A percentile compares a stretch with the other conserved stretches of the same genome.
Evolutionary conservation across 2,329 filamentous ascomycete species (phyloP).

Genomic region (Lecanoromycetidae sp.): DNA sequence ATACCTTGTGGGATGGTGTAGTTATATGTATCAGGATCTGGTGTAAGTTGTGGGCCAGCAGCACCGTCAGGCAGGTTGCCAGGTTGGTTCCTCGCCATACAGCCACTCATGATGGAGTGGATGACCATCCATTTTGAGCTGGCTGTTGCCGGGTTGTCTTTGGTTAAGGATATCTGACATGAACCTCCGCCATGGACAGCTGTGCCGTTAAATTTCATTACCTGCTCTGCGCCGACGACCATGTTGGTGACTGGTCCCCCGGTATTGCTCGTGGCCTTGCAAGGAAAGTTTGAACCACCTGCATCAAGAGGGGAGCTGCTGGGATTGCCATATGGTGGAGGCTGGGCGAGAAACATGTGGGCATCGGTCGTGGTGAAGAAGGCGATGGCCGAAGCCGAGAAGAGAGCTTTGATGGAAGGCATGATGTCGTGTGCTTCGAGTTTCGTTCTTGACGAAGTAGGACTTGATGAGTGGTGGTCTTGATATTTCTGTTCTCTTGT

Average conservation of each 20-base stretch:
- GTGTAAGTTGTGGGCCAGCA: no score
- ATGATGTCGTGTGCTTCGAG: constrained; percentile 5
- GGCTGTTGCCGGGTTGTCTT: constrained; percentile 56
- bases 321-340: constrained; percentile 48
- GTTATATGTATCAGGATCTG: constrained; percentile 42
- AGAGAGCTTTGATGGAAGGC: constrained; percentile 11
- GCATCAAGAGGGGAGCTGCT: constrained; percentile 54
- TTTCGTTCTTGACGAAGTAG: constrained; percentile 14
- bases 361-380: constrained; percentile 49
- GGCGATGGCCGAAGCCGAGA: constrained; percentile 33
- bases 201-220: constrained; percentile 54
- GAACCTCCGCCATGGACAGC: constrained; percentile 85
- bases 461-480: neutral
- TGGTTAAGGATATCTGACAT: constrained; percentile 79
- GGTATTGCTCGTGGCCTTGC: constrained; percentile 49
- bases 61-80: constrained; percentile 48
- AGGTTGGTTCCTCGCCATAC: constrained; percentile 35
- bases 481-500: neutral
- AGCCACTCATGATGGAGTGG: constrained; percentile 75
- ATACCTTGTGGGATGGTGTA: constrained; percentile 63
- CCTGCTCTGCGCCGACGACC: constrained; percentile 49
- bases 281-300: constrained; percentile 63
- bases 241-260: constrained; percentile 46
- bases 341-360: constrained; percentile 63
- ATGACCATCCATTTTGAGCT: constrained; percentile 75